Evolutionary conservation across 2,329 filamentous ascomycete species (phyloP).

Genomic region (Dichotomopilus funicola): DNA sequence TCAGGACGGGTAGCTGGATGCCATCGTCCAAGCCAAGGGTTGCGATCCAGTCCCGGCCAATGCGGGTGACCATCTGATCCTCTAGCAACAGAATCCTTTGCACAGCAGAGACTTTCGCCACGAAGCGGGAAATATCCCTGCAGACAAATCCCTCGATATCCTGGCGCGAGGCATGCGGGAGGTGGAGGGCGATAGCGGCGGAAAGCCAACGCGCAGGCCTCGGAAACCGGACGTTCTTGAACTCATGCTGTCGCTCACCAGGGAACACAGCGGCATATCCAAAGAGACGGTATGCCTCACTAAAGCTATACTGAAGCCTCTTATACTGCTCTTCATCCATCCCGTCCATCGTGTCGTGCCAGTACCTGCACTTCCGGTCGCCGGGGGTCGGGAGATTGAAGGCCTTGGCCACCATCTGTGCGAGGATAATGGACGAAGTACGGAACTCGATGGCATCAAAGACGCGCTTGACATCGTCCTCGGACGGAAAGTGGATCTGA

Average conservation of each 20-base stretch:
- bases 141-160: constrained; percentile 11
- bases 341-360: constrained; percentile 10
- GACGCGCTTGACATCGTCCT: constrained; percentile 14
- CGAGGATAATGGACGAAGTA: constrained; percentile 17
- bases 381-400: constrained; percentile 14
- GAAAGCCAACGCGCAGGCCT: constrained; percentile 21
- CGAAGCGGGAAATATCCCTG: constrained; percentile 5
- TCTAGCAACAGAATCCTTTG: constrained; percentile 13
- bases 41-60: constrained; percentile 14
- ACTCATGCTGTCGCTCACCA: constrained; percentile 18
- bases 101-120: constrained; percentile 9
- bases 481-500: not conserved
- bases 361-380: constrained; percentile 16
- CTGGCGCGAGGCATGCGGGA: constrained; percentile 4
- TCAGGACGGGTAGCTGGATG: not conserved
- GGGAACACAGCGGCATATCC: constrained; percentile 12
- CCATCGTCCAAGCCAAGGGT: constrained; percentile 10
- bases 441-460: constrained; percentile 20
- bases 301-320: constrained; percentile 14
- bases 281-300: constrained; percentile 13
- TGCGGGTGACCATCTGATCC: constrained; percentile 1
- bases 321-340: constrained; percentile 9
- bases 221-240: constrained; percentile 17
- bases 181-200: constrained; percentile 12
- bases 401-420: constrained; percentile 14